Percentiles rank a stretch among this genome's conserved stretches.
phyloP scores from a whole-genome alignment of 2,329 filamentous ascomycete genomes.

The Penicillium brevicompactum region DNA sequence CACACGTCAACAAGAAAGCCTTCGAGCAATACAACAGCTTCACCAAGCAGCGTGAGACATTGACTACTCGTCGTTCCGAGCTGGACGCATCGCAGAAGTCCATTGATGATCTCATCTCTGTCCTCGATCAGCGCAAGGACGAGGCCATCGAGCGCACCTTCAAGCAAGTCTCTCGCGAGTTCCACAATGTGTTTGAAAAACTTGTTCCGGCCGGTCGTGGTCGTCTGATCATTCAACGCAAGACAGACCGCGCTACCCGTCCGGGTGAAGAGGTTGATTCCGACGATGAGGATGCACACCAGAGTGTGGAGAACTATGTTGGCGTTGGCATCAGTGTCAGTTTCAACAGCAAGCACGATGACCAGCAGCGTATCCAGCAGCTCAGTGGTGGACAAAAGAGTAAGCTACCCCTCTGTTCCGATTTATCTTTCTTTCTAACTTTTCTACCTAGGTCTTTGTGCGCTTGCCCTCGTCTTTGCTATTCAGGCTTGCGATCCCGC shows the following conservation, averaged over 20 bases:
- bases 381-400: conserved; percentile 97
- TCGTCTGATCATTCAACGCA: conserved; percentile 87
- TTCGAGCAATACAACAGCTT: conserved; percentile 99
- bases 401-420: conserved; percentile 49
- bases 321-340: conserved; percentile 96
- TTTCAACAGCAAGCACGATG: conserved; percentile 98
- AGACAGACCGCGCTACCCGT: conserved; percentile 69
- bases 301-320: conserved; percentile 86
- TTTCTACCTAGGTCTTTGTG: conserved; percentile 72
- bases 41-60: conserved; percentile 83
- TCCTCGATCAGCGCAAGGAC: conserved; percentile 93
- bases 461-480: conserved; percentile 97
- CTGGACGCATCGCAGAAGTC: conserved; percentile 82
- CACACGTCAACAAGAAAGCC: conserved; percentile 98
- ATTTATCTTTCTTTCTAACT: conserved; percentile 12
- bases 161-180: conserved; percentile 94
- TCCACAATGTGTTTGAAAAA: conserved; percentile 89
- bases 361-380: conserved; percentile 97
- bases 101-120: conserved; percentile 88
- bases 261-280: conserved; percentile 69
- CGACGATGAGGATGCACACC: conserved; percentile 63
- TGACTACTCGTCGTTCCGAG: conserved; percentile 82
- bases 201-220: conserved; percentile 93
- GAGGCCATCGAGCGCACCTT: conserved; percentile 98
- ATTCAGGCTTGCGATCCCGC: conserved; percentile 97